A percentile compares a stretch with the other conserved stretches of the same genome.
These are phyloP conservation scores for Ruellia speciosa DNA, from an alignment of 305 asterid species.

Conservation along the genomic window DNA sequence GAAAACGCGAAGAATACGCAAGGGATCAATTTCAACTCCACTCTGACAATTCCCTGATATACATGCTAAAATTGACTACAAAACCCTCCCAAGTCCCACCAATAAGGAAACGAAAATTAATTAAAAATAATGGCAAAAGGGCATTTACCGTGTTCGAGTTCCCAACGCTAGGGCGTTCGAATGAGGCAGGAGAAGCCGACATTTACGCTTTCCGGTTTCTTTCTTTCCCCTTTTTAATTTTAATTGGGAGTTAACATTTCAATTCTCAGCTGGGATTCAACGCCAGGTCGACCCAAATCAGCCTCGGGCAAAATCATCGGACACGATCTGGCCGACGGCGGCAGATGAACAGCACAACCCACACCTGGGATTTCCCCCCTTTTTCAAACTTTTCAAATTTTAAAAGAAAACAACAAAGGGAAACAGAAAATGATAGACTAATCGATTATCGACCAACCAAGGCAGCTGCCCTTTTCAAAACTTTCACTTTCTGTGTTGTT, in stretches of 20 bases:
- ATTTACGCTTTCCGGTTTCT: conserved; percentile 26
- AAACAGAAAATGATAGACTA: no score
- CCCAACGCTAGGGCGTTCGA: conserved; percentile 83
- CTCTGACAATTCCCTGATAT: conserved; percentile 27
- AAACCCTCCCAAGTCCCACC: neutral
- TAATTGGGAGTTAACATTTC: conserved; percentile 26
- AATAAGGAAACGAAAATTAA: no score
- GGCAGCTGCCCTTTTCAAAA: neutral
- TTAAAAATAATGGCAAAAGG: neutral
- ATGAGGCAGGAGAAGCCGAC: conserved; percentile 75
- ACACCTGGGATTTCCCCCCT: conserved; percentile 9
- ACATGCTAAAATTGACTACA: conserved; percentile 31
- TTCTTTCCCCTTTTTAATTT: conserved; percentile 15
- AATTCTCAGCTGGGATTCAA: conserved; percentile 22
- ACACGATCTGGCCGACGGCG: conserved; percentile 29
- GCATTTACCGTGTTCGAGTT: conserved; percentile 64
- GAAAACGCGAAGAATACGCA: conserved; percentile 12
- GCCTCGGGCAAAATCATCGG: conserved; percentile 21
- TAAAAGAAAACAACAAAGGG: neutral
- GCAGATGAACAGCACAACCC: conserved; percentile 13
- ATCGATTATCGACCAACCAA: neutral
- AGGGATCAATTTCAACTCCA: conserved; percentile 7
- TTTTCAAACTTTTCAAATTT: conserved; percentile 1
- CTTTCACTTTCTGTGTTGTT: neutral
- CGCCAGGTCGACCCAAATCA: conserved; percentile 34